Evolutionary conservation across 2,329 filamentous ascomycete genomes (phyloP).

Genomic region (Penicillium italicum): DNA sequence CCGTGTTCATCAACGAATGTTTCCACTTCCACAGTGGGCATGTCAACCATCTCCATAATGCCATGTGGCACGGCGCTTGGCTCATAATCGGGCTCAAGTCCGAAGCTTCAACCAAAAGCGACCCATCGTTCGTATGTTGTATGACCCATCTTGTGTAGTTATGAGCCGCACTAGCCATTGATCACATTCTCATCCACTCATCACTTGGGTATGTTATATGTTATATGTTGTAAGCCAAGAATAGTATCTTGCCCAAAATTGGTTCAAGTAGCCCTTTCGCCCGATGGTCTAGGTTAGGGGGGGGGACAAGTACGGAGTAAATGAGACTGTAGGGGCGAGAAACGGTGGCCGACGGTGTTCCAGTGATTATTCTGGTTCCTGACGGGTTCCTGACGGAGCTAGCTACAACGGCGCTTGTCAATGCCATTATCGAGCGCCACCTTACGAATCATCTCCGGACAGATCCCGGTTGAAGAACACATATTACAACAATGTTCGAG

Average conservation of each 20-base stretch:
- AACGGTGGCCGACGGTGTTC: not conserved
- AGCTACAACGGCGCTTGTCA: not conserved
- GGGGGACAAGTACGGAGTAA: not conserved
- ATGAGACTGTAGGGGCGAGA: not conserved
- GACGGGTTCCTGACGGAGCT: not conserved
- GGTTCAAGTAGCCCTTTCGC: not conserved
- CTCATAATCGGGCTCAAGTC: not conserved
- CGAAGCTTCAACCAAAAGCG: not conserved
- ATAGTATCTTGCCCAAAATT: not conserved
- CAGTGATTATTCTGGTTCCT: not conserved
- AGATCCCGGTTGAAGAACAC: not conserved
- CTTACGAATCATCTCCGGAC: not conserved
- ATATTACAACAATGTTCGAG: not conserved
- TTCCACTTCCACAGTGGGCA: not conserved
- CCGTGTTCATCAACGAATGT: not conserved
- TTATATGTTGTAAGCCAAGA: too few species aligned
- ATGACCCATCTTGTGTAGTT: not conserved
- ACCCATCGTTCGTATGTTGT: not conserved
- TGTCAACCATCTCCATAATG: not conserved
- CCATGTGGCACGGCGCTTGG: not conserved
- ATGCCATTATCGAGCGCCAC: not conserved
- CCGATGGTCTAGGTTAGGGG: not conserved
- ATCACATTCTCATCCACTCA: not conserved
- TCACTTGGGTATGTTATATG: too few species aligned
- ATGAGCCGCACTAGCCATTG: not conserved